Evolutionary conservation across 352 stramenopile species (phyloP).

Genomic region (Pythium graminicola): DNA sequence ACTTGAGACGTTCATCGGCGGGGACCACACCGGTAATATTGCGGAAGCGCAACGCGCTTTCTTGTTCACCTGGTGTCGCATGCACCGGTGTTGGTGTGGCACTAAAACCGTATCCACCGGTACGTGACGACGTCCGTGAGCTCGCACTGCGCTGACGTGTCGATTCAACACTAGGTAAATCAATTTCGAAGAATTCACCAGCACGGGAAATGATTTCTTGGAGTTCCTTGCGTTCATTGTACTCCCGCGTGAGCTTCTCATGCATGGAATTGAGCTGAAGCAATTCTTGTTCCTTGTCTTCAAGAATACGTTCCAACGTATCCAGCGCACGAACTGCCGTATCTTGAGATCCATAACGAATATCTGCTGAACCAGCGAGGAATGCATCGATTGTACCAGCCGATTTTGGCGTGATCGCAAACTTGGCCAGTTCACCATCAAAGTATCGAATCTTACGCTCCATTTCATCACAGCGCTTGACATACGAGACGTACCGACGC

Average conservation of each 20-base stretch:
- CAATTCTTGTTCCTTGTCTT: constrained; percentile 95
- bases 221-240: constrained; percentile 93
- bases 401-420: constrained; percentile 80
- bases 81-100: constrained; percentile 9
- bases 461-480: constrained; percentile 98
- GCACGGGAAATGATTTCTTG: constrained; percentile 76
- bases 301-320: constrained; percentile 93
- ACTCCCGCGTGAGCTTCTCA: constrained; percentile 96
- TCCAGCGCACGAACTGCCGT: constrained; percentile 87
- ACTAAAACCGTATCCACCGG: constrained; percentile 45
- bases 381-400: constrained; percentile 73
- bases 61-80: constrained; percentile 22
- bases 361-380: constrained; percentile 58
- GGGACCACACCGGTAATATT: constrained; percentile 93
- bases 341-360: constrained; percentile 76
- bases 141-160: constrained; percentile 36
- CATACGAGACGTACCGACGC: constrained; percentile 97
- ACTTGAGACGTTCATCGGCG: constrained; percentile 91
- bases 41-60: constrained; percentile 83
- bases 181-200: constrained; percentile 84
- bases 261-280: constrained; percentile 97
- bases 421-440: constrained; percentile 90
- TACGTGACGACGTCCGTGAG: constrained; percentile 51
- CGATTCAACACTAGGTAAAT: constrained; percentile 33
- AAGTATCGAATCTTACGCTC: constrained; percentile 98